These are phyloP conservation scores for Leccinum broughii DNA, from an alignment of 768 basidiomycete species.

Conservation along the genomic window DNA sequence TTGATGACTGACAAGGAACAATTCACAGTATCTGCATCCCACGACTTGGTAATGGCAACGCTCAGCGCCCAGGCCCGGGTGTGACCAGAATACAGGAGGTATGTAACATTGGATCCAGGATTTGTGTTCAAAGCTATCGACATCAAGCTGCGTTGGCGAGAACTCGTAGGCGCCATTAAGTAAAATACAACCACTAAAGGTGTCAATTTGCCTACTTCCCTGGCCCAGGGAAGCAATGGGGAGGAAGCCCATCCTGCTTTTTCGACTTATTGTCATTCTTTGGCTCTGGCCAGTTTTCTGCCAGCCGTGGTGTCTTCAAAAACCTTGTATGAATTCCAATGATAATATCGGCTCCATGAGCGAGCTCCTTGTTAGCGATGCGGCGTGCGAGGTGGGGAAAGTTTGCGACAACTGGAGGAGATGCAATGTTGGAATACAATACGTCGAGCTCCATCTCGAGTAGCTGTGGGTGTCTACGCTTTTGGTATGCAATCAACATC, in stretches of 20 bases:
- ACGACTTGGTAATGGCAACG: not conserved
- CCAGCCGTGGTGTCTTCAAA: not conserved
- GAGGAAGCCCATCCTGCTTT: not conserved
- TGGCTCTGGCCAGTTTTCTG: not conserved
- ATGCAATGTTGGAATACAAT: not conserved
- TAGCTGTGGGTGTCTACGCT: not conserved
- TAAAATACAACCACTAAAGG: no score
- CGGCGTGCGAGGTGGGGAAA: not conserved
- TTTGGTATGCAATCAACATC: not conserved
- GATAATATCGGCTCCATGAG: not conserved
- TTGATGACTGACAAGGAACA: no score
- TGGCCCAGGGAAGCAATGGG: not conserved
- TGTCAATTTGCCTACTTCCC: not conserved
- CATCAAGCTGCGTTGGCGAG: no score
- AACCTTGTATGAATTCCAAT: not conserved
- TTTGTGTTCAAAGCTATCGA: no score
- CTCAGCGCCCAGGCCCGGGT: no score
- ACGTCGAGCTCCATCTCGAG: not conserved
- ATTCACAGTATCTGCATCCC: not conserved
- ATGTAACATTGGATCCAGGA: no score
- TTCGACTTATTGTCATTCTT: not conserved
- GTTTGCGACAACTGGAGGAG: not conserved
- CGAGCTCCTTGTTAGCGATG: not conserved
- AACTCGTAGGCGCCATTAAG: no score
- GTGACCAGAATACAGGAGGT: not conserved